Evolutionary conservation across 305 asterid species (phyloP).

Genomic region (Fraxinus angustifolia): DNA sequence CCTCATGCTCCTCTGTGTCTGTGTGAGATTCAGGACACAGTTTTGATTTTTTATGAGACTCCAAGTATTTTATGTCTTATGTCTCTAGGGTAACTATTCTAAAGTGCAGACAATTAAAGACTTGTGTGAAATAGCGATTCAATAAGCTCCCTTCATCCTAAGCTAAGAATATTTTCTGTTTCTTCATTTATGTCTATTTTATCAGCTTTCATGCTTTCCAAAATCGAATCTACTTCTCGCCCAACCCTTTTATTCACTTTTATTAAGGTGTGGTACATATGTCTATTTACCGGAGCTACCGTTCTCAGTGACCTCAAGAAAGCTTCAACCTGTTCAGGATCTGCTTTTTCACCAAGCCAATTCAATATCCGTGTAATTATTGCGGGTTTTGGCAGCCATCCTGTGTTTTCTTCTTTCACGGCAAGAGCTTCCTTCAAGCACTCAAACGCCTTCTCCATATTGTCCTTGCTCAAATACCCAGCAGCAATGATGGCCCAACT

Average conservation of each 20-base stretch:
- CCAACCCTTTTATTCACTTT: slow-evolving; percentile 34
- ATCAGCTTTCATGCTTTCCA: slow-evolving; percentile 33
- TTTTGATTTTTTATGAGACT: background rate
- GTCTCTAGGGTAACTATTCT: background rate
- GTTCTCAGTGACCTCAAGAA: slow-evolving; percentile 38
- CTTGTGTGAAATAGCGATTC: background rate
- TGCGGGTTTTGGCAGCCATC: slow-evolving; percentile 53
- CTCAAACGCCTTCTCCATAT: slow-evolving; percentile 46
- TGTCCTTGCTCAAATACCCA: slow-evolving; percentile 36
- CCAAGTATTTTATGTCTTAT: background rate
- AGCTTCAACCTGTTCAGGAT: slow-evolving; percentile 38
- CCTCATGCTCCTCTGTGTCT: background rate
- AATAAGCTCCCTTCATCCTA: background rate
- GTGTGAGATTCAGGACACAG: background rate
- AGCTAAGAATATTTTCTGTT: slow-evolving; percentile 29
- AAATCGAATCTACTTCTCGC: slow-evolving; percentile 24
- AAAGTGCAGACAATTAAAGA: background rate
- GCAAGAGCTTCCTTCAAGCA: slow-evolving; percentile 54
- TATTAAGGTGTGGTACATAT: slow-evolving; percentile 32
- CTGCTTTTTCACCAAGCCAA: slow-evolving; percentile 48
- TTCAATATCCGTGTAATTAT: slow-evolving; percentile 28
- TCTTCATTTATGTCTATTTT: slow-evolving; percentile 33
- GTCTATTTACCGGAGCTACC: slow-evolving; percentile 28
- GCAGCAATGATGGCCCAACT: slow-evolving; percentile 56
- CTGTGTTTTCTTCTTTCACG: slow-evolving; percentile 33